phyloP scores from a whole-genome alignment of 495 filamentous ascomycete genomes.

The Tricharina praecox region DNA sequence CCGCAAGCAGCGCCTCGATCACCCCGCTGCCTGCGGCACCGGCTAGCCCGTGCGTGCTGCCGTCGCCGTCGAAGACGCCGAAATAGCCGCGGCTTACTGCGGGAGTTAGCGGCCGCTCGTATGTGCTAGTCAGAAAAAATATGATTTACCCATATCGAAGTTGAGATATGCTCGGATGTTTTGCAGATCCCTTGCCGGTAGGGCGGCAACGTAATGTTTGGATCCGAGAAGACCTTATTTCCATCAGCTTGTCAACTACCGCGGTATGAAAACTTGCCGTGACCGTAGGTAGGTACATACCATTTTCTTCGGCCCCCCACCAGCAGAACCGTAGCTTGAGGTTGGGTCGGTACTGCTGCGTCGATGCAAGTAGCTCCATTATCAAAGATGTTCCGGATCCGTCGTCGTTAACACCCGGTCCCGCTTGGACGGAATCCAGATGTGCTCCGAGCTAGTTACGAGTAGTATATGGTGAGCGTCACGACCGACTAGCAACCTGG shows the following conservation, averaged over 20 bases:
- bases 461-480: no score
- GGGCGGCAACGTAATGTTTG: conserved; percentile 27
- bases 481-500: neutral
- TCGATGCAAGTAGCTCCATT: conserved; percentile 28
- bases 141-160: conserved; percentile 35
- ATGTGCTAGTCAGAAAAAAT: no score
- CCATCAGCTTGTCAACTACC: no score
- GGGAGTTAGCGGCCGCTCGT: no score
- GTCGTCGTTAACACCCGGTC: conserved; percentile 31
- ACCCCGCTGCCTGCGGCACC: conserved; percentile 26
- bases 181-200: conserved; percentile 26
- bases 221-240: conserved; percentile 32
- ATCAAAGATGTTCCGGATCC: conserved; percentile 29
- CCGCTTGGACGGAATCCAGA: conserved; percentile 33
- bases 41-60: conserved; percentile 23
- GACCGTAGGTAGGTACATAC: no score
- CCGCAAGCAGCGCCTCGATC: conserved; percentile 28
- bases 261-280: no score
- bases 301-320: conserved; percentile 33
- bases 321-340: conserved; percentile 33
- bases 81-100: conserved; percentile 29
- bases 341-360: conserved; percentile 27
- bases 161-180: conserved; percentile 33
- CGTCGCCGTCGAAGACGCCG: conserved; percentile 30
- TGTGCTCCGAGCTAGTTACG: conserved; percentile 32